These are phyloP conservation scores for Penicillium lividum DNA, from an alignment of 495 filamentous ascomycete species.

Conservation along the genomic window DNA sequence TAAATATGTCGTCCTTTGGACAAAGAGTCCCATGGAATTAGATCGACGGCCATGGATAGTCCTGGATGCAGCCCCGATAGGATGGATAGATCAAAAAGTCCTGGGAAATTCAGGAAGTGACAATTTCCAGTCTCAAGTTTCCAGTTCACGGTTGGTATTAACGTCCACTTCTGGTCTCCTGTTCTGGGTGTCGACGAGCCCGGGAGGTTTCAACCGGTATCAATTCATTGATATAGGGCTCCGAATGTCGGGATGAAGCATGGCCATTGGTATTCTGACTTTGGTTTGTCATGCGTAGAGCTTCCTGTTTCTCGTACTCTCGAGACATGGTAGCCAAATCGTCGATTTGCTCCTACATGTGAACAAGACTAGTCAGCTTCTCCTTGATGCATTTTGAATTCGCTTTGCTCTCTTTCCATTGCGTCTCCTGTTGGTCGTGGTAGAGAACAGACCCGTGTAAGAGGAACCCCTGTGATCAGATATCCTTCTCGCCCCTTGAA, in stretches of 20 bases:
- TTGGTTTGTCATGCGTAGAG: constrained; percentile 47
- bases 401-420: background rate
- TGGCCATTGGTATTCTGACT: constrained; percentile 6
- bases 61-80: background rate
- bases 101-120: background rate
- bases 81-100: constrained; percentile 5
- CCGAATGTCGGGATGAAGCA: constrained; percentile 26
- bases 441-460: constrained; percentile 49
- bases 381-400: background rate
- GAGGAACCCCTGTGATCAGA: constrained; percentile 49
- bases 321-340: constrained; percentile 52
- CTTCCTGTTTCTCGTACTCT: constrained; percentile 55
- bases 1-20: background rate
- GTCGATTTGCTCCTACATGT: constrained; percentile 52
- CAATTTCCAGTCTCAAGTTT: background rate
- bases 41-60: background rate
- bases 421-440: constrained; percentile 1
- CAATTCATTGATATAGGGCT: constrained; percentile 54
- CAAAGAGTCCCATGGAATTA: background rate
- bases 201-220: constrained; percentile 42
- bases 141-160: constrained; percentile 10
- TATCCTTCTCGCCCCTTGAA: constrained; percentile 54
- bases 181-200: constrained; percentile 34
- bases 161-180: constrained; percentile 32
- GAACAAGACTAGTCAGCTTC: constrained; percentile 6